Evolutionary conservation across 192 early-diverging fungal genomes (phyloP), one percentile per base, ranked within the genome.

Genomic region (Funneliformis mosseae): DNA sequence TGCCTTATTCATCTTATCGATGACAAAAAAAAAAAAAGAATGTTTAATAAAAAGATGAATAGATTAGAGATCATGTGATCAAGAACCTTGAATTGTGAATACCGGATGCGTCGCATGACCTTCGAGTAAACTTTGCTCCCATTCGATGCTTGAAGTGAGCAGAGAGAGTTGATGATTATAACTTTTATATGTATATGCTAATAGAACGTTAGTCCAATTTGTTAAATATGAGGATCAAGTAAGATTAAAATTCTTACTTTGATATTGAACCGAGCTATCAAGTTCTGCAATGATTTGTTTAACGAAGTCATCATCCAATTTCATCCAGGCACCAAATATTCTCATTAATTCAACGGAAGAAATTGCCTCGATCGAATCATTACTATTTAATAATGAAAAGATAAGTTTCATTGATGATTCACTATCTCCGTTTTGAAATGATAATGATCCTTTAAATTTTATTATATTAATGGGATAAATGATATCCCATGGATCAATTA

Each of bases 101-200:
- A 86, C 84, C 10, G 92, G 92, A 72, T 93, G 92, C 0, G 90
- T 90, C n/a, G 91, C 87, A 80, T 93, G 92, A 16, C 92, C 92
- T 70, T 93, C 92, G 9, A 90, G 67, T 21, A 93, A 82, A 69
- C 83, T 81, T 80, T 93, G 91, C 68, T 93, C 92, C 92, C 92
- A 93, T 48, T 89, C 90, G 12, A 91, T 77, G 12, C 85, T 84
- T 2, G 85, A 80, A 2, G 90, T 89, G 0, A 41, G 23, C 11
- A 88, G 63, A 11, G 81, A 70, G 23, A 85, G 88, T 0, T 80
- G 23, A 18, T 80, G 25, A 14, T 78, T 80, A 21, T 81, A 79
- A 50, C 86, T 79, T 12, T 79, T 80, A 81, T 87, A 88, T 27
- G 83, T 84, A 69, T 79, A 86, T 75, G 81, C 84, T 83, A 63